phyloP scores from a whole-genome alignment of 768 basidiomycete genomes.

The Grammothele lineata region DNA sequence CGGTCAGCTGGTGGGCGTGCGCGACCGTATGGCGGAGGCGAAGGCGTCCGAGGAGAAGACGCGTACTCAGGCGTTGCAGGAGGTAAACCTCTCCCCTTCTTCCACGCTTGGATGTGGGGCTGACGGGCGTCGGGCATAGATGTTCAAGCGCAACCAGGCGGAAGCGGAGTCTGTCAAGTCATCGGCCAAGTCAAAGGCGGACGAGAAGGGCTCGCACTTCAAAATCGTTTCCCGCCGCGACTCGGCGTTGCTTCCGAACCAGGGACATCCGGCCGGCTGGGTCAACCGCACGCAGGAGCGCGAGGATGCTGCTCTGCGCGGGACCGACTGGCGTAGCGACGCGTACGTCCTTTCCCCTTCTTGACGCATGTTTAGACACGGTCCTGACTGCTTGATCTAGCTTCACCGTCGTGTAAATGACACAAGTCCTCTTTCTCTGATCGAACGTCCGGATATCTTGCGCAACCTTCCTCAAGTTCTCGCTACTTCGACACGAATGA shows the following conservation, averaged over 20 bases:
- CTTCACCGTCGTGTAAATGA: constrained; percentile 11
- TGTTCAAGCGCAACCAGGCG: constrained; percentile 59
- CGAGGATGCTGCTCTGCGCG: constrained; percentile 38
- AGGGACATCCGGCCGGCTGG: constrained; percentile 70
- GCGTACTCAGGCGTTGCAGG: constrained; percentile 53
- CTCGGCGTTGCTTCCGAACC: constrained; percentile 54
- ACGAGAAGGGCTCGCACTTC: constrained; percentile 59
- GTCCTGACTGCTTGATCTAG: background rate
- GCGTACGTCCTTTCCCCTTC: constrained; percentile 35
- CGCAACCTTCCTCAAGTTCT: no score
- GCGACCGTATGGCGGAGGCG: constrained; percentile 72
- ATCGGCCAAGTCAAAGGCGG: constrained; percentile 38
- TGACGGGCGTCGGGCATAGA: constrained; percentile 25
- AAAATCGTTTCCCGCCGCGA: constrained; percentile 76
- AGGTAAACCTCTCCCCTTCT: constrained; percentile 37
- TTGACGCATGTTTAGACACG: no score
- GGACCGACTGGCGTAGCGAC: constrained; percentile 51
- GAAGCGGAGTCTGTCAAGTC: constrained; percentile 35
- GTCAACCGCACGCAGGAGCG: constrained; percentile 51
- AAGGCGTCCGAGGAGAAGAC: constrained; percentile 38
- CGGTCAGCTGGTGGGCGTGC: constrained; percentile 82
- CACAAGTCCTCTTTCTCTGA: background rate
- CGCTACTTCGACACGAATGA: no score
- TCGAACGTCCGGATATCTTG: no score
- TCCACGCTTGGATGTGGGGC: no score